Percentiles rank a stretch among this genome's conserved stretches.
Conservation (phyloP, 2,329 filamentous ascomycete genomes). For the Monosporascus sp. region DNA sequence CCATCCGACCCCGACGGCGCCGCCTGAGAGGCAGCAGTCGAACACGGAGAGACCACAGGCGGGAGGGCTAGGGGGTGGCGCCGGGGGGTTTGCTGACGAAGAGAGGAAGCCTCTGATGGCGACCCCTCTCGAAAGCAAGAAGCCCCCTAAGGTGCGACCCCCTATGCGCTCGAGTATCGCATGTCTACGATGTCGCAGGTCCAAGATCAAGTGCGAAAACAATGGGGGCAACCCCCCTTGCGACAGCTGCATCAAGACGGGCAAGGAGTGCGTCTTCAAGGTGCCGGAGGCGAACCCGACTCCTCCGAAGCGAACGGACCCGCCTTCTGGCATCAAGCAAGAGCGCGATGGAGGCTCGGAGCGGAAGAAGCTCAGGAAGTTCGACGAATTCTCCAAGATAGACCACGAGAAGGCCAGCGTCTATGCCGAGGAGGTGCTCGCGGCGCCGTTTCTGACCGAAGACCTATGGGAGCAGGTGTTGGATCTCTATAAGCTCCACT, state of each 20-base stretch:
- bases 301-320: constrained; percentile 38
- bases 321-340: constrained; percentile 29
- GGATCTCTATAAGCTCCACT: constrained; percentile 65
- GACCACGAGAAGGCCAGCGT: constrained; percentile 31
- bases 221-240: constrained; percentile 66
- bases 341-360: constrained; percentile 40
- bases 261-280: constrained; percentile 57
- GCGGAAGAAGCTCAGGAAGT: constrained; percentile 42
- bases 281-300: constrained; percentile 52
- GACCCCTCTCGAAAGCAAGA: constrained; percentile 32
- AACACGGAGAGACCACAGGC: constrained; percentile 18
- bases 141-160: constrained; percentile 37
- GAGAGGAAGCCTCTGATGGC: constrained; percentile 29
- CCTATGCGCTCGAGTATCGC: constrained; percentile 75
- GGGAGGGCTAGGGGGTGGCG: constrained; percentile 15
- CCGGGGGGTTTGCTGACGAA: constrained; percentile 20
- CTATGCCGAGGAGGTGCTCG: constrained; percentile 54
- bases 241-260: constrained; percentile 66
- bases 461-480: constrained; percentile 65
- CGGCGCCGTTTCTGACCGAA: constrained; percentile 55
- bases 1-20: constrained; percentile 19
- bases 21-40: constrained; percentile 19
- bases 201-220: constrained; percentile 86
- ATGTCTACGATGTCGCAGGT: constrained; percentile 68
- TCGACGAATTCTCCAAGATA: constrained; percentile 36